phyloP scores from a whole-genome alignment of 176 grass and related monocot genomes.

The Neostapfia colusana region DNA sequence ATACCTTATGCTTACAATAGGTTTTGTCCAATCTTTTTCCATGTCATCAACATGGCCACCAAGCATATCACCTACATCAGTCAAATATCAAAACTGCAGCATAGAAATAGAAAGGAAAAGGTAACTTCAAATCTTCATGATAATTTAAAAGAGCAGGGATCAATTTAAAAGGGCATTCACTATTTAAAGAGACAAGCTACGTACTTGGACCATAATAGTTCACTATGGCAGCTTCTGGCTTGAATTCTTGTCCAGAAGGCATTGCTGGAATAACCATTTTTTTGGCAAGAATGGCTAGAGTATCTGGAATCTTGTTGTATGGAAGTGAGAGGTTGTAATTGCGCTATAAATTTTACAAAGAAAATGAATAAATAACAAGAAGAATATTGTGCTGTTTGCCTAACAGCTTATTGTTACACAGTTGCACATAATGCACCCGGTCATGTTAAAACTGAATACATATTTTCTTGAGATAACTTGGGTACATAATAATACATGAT shows the following conservation, averaged over 20 bases:
- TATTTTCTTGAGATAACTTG: slow-evolving; percentile 2
- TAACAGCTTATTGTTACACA: background rate
- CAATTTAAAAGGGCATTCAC: background rate
- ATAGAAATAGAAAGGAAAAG: background rate
- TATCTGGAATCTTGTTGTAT: slow-evolving; percentile 75
- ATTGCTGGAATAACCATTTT: slow-evolving; percentile 75
- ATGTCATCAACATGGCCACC: slow-evolving; percentile 95
- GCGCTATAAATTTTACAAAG: slow-evolving; percentile 50
- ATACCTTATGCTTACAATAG: slow-evolving; percentile 92
- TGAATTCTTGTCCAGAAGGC: slow-evolving; percentile 63
- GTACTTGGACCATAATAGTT: slow-evolving; percentile 96
- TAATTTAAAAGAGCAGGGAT: background rate
- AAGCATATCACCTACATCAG: slow-evolving; percentile 78
- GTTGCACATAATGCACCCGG: background rate
- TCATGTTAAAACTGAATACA: background rate
- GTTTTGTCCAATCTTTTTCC: slow-evolving; percentile 93
- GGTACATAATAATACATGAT: background rate
- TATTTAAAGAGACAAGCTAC: slow-evolving; percentile 20
- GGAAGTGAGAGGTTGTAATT: slow-evolving; percentile 85
- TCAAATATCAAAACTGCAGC: slow-evolving; percentile 26
- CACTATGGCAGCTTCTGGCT: slow-evolving; percentile 81
- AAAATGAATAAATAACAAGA: background rate
- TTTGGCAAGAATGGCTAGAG: slow-evolving; percentile 61
- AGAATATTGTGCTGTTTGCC: background rate
- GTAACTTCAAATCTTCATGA: background rate